These are phyloP conservation scores for Phragmites australis DNA, from an alignment of 176 grass and related monocot species.

Conservation along the genomic window DNA sequence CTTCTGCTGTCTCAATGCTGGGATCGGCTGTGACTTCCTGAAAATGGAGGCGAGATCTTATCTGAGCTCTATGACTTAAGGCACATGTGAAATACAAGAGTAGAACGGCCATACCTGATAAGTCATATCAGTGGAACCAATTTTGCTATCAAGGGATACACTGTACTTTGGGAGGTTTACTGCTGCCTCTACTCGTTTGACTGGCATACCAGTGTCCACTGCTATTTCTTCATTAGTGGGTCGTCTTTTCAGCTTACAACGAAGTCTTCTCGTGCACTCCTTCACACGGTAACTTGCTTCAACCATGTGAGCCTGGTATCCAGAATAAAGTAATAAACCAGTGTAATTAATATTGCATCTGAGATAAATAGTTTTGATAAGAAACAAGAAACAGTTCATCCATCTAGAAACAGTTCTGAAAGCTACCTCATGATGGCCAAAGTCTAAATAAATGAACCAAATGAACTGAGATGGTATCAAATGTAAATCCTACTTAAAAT, in stretches of 20 bases:
- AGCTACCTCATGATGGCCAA: too few species aligned
- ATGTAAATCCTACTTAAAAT: too few species aligned
- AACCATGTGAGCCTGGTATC: conserved; percentile 50
- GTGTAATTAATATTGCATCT: neutral
- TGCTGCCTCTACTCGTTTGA: conserved; percentile 59
- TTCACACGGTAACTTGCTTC: conserved; percentile 69
- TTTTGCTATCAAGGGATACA: conserved; percentile 62
- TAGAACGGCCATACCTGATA: conserved; percentile 55
- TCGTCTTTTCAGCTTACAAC: conserved; percentile 55
- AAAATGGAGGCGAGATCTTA: conserved; percentile 26
- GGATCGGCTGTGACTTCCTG: conserved; percentile 85
- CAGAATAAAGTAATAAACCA: neutral
- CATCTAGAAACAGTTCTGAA: too few species aligned
- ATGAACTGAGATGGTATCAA: too few species aligned
- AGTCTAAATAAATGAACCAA: too few species aligned
- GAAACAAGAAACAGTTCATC: too few species aligned
- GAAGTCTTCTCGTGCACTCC: conserved; percentile 48
- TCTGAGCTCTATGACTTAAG: neutral
- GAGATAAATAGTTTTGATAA: too few species aligned
- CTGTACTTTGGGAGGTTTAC: conserved; percentile 66
- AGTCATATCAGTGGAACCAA: conserved; percentile 62
- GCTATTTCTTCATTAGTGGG: conserved; percentile 69
- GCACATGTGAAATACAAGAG: neutral
- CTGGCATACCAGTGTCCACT: conserved; percentile 52
- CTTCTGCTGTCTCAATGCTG: conserved; percentile 69